Percentiles rank a stretch among this genome's conserved stretches.
Conservation (phyloP, 2,329 filamentous ascomycete species). For the Huntiella abstrusa region DNA sequence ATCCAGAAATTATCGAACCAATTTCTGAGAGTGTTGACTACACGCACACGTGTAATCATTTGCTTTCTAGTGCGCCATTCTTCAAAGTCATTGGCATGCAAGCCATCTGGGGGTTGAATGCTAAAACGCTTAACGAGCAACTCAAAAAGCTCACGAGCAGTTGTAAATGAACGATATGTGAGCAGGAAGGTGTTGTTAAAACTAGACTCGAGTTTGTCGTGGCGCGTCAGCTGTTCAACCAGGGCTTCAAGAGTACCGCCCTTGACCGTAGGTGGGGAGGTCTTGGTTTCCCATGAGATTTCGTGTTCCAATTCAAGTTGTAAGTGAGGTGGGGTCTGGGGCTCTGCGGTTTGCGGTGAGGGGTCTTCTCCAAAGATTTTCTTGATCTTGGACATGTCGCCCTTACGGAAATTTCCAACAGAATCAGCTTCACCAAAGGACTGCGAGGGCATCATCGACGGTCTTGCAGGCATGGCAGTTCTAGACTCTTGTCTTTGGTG, state of each 20-base stretch:
- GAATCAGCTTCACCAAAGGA: slow-evolving; percentile 47
- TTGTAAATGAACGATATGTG: slow-evolving; percentile 89
- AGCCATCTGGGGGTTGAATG: slow-evolving; percentile 72
- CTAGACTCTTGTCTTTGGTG: slow-evolving; percentile 41
- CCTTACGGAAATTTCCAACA: slow-evolving; percentile 35
- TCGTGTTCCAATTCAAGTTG: slow-evolving; percentile 76
- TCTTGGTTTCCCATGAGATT: slow-evolving; percentile 74
- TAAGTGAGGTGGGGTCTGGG: slow-evolving; percentile 70
- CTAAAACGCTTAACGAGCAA: slow-evolving; percentile 80
- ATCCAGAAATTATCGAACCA: slow-evolving; percentile 99
- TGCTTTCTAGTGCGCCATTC: slow-evolving; percentile 88
- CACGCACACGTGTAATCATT: slow-evolving; percentile 84
- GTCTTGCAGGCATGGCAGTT: slow-evolving; percentile 21
- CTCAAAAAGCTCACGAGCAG: slow-evolving; percentile 78
- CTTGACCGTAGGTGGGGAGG: slow-evolving; percentile 56
- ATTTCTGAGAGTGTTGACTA: slow-evolving; percentile 93
- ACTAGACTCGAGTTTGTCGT: slow-evolving; percentile 83
- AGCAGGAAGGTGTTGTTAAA: slow-evolving; percentile 98
- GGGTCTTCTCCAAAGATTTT: slow-evolving; percentile 50
- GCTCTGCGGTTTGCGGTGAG: slow-evolving; percentile 32
- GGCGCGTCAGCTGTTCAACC: slow-evolving; percentile 85
- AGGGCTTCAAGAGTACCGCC: slow-evolving; percentile 77
- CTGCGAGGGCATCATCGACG: slow-evolving; percentile 33
- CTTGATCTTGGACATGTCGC: slow-evolving; percentile 43
- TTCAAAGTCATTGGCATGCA: slow-evolving; percentile 59